Evolutionary conservation across 495 filamentous ascomycete genomes (phyloP).

Genomic region (Podospora anserina): DNA sequence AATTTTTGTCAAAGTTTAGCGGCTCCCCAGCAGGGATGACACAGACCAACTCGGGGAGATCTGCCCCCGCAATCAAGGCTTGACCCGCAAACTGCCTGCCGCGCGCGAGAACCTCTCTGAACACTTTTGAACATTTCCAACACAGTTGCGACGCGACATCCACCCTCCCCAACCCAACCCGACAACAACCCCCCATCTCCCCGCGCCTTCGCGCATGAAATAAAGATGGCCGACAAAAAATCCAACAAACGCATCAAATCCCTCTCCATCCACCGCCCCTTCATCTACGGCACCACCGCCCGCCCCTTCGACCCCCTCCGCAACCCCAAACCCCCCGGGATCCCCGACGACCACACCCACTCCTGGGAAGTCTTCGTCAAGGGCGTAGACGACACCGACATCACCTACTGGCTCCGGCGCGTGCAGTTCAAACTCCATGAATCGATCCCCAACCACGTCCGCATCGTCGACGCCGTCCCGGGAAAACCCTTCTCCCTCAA

Average conservation of each 20-base stretch:
- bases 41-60: conserved; percentile 9
- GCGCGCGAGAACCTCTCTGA: neutral
- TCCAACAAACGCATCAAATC: conserved; percentile 47
- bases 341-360: conserved; percentile 87
- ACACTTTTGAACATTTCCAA: neutral
- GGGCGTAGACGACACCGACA: conserved; percentile 77
- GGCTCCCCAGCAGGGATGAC: conserved; percentile 16
- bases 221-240: neutral
- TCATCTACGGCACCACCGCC: conserved; percentile 79
- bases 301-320: conserved; percentile 61
- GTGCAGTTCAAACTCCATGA: conserved; percentile 98
- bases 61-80: conserved; percentile 29
- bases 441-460: conserved; percentile 82
- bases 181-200: neutral
- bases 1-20: neutral
- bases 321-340: conserved; percentile 58
- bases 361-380: conserved; percentile 92
- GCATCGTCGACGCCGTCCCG: conserved; percentile 63
- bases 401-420: conserved; percentile 93
- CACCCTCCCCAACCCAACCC: neutral
- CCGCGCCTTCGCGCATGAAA: neutral
- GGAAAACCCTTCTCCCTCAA: conserved; percentile 77
- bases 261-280: conserved; percentile 70
- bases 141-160: neutral
- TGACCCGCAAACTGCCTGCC: conserved; percentile 11